Percentiles rank a stretch among this genome's conserved stretches.
Conservation (phyloP, 2,329 filamentous ascomycete genomes). For the Lachnellula suecica region DNA sequence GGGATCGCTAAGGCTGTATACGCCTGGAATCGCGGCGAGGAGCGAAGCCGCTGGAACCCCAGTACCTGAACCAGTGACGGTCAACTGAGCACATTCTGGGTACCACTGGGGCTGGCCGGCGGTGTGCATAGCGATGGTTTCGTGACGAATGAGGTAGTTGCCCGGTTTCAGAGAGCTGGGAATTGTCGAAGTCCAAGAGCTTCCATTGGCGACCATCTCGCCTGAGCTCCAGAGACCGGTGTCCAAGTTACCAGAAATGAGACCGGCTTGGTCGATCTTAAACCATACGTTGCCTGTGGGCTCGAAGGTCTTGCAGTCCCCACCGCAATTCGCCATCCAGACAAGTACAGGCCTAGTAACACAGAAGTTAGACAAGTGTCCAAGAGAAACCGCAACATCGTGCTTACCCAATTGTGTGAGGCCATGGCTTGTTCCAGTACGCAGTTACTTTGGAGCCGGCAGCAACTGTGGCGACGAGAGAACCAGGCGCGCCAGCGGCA, state of each 20-base stretch:
- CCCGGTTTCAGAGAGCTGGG: slow-evolving; percentile 43
- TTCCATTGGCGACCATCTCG: slow-evolving; percentile 51
- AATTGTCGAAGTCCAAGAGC: slow-evolving; percentile 48
- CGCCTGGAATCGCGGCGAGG: background rate
- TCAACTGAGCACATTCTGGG: slow-evolving; percentile 50
- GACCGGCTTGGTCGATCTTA: slow-evolving; percentile 40
- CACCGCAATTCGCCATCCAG: slow-evolving; percentile 27
- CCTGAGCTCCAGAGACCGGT: slow-evolving; percentile 43
- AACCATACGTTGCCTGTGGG: slow-evolving; percentile 40
- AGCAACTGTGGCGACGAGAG: background rate
- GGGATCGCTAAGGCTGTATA: background rate
- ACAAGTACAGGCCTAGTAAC: slow-evolving; percentile 3
- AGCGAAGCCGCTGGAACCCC: slow-evolving; percentile 33
- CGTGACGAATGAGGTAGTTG: slow-evolving; percentile 53
- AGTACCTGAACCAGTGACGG: slow-evolving; percentile 44
- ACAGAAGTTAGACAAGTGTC: background rate
- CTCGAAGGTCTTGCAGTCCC: slow-evolving; percentile 38
- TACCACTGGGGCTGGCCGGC: slow-evolving; percentile 44
- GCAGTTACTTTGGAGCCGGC: background rate
- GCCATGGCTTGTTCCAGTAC: background rate
- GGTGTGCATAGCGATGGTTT: slow-evolving; percentile 39
- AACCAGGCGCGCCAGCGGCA: background rate
- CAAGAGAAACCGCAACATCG: background rate
- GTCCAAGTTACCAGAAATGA: slow-evolving; percentile 33
- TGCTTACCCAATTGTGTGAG: background rate